Conservation (phyloP, 148 eudicot species). For the Fallopia convolvulus region DNA sequence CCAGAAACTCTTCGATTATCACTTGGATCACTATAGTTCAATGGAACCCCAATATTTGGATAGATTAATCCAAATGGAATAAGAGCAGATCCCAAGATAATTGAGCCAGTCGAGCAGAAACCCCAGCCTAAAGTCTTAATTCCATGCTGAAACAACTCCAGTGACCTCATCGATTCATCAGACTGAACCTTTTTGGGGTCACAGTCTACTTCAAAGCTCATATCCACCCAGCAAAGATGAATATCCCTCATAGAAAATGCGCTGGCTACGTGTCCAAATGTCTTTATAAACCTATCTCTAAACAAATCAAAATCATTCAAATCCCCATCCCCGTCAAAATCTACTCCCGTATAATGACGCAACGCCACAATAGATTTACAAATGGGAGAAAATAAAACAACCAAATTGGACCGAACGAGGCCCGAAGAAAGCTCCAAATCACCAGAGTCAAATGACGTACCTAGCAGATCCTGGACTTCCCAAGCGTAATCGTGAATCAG, state of each 20-base stretch:
- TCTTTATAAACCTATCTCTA: constrained; percentile 24
- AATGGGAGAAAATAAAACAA: constrained; percentile 56
- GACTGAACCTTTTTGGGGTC: constrained; percentile 9
- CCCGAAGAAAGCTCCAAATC: constrained; percentile 14
- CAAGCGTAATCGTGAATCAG: constrained; percentile 55
- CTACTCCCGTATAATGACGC: constrained; percentile 32
- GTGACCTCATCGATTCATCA: constrained; percentile 20
- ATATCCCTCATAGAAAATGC: constrained; percentile 55
- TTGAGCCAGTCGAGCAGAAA: constrained; percentile 48
- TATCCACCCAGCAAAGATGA: constrained; percentile 75
- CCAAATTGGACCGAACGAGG: constrained; percentile 52
- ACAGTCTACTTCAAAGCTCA: constrained; percentile 21
- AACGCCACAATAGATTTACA: constrained; percentile 26
- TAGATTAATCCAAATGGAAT: constrained; percentile 71
- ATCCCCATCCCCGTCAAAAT: constrained; percentile 12
- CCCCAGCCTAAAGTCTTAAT: constrained; percentile 69
- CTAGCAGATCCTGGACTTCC: constrained; percentile 31
- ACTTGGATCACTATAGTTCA: constrained; percentile 15
- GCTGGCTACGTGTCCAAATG: constrained; percentile 47
- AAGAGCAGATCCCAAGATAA: constrained; percentile 66
- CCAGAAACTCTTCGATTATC: constrained; percentile 26
- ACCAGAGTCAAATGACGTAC: constrained; percentile 14
- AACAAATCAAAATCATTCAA: constrained; percentile 22
- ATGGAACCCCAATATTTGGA: constrained; percentile 50
- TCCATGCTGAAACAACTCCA: constrained; percentile 26